Conservation (phyloP, 805 yeast species). For the Starmera pachycereana region DNA sequence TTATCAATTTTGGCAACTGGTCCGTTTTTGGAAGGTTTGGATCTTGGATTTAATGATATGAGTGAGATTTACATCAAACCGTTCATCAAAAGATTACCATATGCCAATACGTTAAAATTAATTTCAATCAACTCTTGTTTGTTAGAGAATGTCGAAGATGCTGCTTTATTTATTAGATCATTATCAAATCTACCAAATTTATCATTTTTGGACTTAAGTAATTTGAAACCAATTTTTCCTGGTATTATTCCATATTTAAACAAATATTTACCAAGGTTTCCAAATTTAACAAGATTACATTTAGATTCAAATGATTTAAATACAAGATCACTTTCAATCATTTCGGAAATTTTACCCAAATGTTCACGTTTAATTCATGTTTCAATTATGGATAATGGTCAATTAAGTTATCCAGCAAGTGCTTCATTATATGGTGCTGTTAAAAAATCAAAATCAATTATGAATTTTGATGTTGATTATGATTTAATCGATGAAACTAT, state of each 20-base stretch:
- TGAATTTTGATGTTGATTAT: constrained; percentile 58
- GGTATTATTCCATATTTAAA: constrained; percentile 45
- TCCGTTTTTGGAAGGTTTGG: constrained; percentile 50
- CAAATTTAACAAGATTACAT: constrained; percentile 53
- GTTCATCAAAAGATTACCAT: constrained; percentile 11
- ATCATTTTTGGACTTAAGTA: constrained; percentile 67
- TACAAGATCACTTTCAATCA: constrained; percentile 41
- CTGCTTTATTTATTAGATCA: constrained; percentile 36
- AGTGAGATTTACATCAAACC: constrained; percentile 20
- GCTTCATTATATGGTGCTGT: constrained; percentile 62
- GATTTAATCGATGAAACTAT: constrained; percentile 49
- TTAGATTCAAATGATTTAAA: constrained; percentile 58
- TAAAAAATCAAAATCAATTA: constrained; percentile 53
- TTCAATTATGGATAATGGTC: constrained; percentile 53
- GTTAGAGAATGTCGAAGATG: constrained; percentile 40
- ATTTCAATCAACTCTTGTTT: constrained; percentile 60
- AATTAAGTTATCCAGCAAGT: constrained; percentile 47
- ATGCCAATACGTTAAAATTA: constrained; percentile 25
- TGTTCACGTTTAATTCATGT: constrained; percentile 59
- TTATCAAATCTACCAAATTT: constrained; percentile 47
- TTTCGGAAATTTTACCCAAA: constrained; percentile 62
- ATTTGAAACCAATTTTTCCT: constrained; percentile 60
- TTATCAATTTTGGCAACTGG: constrained; percentile 48
- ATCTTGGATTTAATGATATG: constrained; percentile 75
- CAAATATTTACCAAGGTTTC: constrained; percentile 59